Percentiles rank a stretch among this genome's conserved stretches.
Evolutionary conservation across 108 stramenopile species (phyloP).

Genomic region (Seminavis robusta): DNA sequence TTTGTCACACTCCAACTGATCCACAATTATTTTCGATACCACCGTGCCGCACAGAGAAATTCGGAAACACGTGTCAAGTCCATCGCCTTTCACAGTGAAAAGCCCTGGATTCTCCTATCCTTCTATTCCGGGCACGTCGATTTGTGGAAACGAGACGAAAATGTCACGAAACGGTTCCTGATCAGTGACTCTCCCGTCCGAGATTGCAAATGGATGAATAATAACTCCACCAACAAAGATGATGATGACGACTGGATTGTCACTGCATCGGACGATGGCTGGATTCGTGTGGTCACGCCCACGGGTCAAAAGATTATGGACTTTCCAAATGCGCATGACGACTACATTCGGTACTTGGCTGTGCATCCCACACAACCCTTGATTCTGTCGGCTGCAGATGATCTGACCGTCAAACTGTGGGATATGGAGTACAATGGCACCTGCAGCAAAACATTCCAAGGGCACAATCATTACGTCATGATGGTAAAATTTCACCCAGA

Average conservation of each 20-base stretch:
- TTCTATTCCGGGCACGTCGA: slow-evolving; percentile 85
- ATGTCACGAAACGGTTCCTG: slow-evolving; percentile 85
- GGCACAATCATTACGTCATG: too few species aligned
- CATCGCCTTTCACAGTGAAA: slow-evolving; percentile 83
- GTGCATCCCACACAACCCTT: slow-evolving; percentile 89
- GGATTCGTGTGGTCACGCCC: slow-evolving; percentile 79
- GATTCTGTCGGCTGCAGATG: slow-evolving; percentile 84
- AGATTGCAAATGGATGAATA: slow-evolving; percentile 81
- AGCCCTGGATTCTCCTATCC: slow-evolving; percentile 82
- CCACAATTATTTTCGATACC: too few species aligned
- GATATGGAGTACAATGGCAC: too few species aligned
- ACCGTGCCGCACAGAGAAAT: too few species aligned
- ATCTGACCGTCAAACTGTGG: slow-evolving; percentile 85
- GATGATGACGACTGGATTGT: slow-evolving; percentile 87
- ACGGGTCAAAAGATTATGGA: slow-evolving; percentile 87
- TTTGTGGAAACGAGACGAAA: slow-evolving; percentile 79
- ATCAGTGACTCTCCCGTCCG: slow-evolving; percentile 75
- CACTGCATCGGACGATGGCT: slow-evolving; percentile 62
- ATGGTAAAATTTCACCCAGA: too few species aligned
- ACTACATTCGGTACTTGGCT: slow-evolving; percentile 88
- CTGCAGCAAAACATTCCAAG: too few species aligned
- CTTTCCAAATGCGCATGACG: slow-evolving; percentile 85
- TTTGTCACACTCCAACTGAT: too few species aligned
- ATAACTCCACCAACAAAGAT: too few species aligned
- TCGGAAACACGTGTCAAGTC: slow-evolving; percentile 74